Evolutionary conservation across 2,329 filamentous ascomycete genomes (phyloP).

Genomic region (Gnomoniopsis smithogilvyi): DNA sequence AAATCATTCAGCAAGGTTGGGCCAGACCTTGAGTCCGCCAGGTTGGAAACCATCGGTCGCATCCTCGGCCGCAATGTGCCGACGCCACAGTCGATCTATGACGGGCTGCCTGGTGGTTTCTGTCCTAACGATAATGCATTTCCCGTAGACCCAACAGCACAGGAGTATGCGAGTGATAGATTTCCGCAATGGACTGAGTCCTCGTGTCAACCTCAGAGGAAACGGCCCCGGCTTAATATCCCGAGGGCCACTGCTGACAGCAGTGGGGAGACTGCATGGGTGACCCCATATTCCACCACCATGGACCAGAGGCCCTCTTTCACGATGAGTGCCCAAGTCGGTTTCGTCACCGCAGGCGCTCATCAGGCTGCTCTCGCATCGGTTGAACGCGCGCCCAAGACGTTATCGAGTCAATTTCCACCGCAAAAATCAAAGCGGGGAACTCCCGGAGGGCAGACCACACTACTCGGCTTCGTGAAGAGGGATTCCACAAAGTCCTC

Average conservation of each 20-base stretch:
- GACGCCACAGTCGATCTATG: slow-evolving; percentile 49
- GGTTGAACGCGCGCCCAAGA: slow-evolving; percentile 27
- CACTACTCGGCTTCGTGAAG: slow-evolving; percentile 12
- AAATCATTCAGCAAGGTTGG: slow-evolving; percentile 57
- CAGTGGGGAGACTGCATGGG: slow-evolving; percentile 32
- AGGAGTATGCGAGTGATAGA: background rate
- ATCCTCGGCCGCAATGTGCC: slow-evolving; percentile 67
- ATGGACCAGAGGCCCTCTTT: slow-evolving; percentile 60
- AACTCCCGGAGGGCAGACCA: slow-evolving; percentile 9
- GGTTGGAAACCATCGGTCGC: slow-evolving; percentile 64
- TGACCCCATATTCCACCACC: slow-evolving; percentile 53
- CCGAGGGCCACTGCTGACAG: slow-evolving; percentile 27
- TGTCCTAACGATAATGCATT: slow-evolving; percentile 65
- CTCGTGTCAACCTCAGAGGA: slow-evolving; percentile 24
- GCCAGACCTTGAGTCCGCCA: slow-evolving; percentile 62
- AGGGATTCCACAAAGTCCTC: slow-evolving; percentile 1
- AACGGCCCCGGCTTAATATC: slow-evolving; percentile 26
- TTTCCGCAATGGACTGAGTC: slow-evolving; percentile 29
- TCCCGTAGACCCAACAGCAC: slow-evolving; percentile 55
- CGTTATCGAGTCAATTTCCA: slow-evolving; percentile 15
- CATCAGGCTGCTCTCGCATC: slow-evolving; percentile 42
- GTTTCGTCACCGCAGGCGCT: slow-evolving; percentile 60
- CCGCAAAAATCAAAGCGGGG: slow-evolving; percentile 27
- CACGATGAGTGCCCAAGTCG: slow-evolving; percentile 53
- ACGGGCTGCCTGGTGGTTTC: slow-evolving; percentile 49